Conservation (phyloP, 352 stramenopile genomes). For the Poterioochromonas sp. region DNA sequence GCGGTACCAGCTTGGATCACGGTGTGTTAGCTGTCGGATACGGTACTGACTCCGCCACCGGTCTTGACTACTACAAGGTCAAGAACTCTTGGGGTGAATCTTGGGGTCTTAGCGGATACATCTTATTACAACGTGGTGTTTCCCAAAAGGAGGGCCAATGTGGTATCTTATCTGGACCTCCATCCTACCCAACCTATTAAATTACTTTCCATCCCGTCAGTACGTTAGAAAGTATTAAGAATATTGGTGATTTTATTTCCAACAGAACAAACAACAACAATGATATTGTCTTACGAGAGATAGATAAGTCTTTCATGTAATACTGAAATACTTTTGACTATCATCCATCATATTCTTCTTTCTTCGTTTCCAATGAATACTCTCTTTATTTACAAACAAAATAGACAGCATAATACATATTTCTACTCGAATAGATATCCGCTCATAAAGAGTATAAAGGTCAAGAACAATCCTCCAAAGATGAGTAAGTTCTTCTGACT, state of each 20-base stretch:
- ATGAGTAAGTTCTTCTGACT: neutral
- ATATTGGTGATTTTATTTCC: no score
- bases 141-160: conserved; percentile 62
- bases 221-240: neutral
- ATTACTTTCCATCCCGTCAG: neutral
- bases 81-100: conserved; percentile 90
- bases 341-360: no score
- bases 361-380: neutral
- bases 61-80: conserved; percentile 80
- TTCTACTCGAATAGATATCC: neutral
- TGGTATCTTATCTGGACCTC: conserved; percentile 67
- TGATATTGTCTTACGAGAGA: no score
- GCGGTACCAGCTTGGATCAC: conserved; percentile 81
- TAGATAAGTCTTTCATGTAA: no score
- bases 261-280: no score
- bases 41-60: conserved; percentile 62
- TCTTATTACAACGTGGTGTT: conserved; percentile 69
- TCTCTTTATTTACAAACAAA: neutral
- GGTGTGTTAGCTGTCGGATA: conserved; percentile 87
- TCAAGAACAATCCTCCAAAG: neutral
- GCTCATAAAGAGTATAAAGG: neutral
- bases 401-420: neutral
- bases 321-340: no score
- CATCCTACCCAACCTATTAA: conserved; percentile 35
- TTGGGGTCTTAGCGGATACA: conserved; percentile 85